These are phyloP conservation scores for Pezicula carpinea DNA, from an alignment of 2,329 filamentous ascomycete species.

Conservation along the genomic window DNA sequence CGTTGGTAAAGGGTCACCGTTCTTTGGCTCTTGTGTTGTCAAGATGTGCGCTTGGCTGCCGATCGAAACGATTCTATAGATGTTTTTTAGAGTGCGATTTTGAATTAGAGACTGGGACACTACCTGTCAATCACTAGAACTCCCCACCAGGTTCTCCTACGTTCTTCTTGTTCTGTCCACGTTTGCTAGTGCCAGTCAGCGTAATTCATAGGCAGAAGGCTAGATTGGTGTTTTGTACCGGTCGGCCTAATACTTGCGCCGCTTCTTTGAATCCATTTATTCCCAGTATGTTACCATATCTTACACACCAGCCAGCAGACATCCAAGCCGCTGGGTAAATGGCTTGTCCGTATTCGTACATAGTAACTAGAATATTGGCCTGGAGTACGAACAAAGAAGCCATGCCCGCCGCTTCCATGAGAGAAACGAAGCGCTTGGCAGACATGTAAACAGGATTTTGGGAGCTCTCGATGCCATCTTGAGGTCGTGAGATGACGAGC, in stretches of 20 bases:
- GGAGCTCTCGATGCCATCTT: conserved; percentile 29
- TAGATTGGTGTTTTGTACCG: conserved; percentile 22
- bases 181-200: conserved; percentile 27
- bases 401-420: conserved; percentile 37
- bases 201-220: neutral
- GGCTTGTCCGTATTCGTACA: conserved; percentile 44
- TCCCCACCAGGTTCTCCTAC: conserved; percentile 43
- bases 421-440: conserved; percentile 36
- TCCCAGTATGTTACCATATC: conserved; percentile 42
- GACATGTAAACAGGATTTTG: conserved; percentile 37
- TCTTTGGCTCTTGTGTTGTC: conserved; percentile 25
- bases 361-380: conserved; percentile 38
- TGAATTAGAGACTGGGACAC: neutral
- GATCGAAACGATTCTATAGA: conserved; percentile 23
- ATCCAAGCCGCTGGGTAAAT: conserved; percentile 48
- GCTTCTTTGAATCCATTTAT: conserved; percentile 33
- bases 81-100: conserved; percentile 5
- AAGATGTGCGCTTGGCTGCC: conserved; percentile 24
- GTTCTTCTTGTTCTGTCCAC: conserved; percentile 44
- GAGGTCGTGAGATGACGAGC: conserved; percentile 34
- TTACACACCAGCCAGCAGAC: conserved; percentile 38
- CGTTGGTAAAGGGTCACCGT: conserved; percentile 19
- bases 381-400: conserved; percentile 41
- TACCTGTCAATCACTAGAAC: conserved; percentile 41
- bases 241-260: conserved; percentile 32